Conservation (phyloP, 108 stramenopile species). For the Chaetoceros tenuissimus region DNA sequence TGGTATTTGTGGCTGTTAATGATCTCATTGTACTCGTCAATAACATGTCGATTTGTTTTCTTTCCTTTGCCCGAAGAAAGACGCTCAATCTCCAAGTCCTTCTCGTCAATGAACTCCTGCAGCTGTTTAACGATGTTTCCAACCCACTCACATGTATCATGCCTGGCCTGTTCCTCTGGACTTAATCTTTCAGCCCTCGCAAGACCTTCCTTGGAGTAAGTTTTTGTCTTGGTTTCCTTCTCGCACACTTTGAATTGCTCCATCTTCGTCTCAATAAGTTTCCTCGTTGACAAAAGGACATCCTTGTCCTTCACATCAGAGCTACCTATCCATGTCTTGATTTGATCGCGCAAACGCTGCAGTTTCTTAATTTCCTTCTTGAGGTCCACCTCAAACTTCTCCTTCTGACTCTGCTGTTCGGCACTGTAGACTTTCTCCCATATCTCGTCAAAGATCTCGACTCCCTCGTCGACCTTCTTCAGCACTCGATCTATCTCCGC, state of each 20-base stretch:
- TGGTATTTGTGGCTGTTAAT: slow-evolving; percentile 85
- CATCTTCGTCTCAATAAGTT: slow-evolving; percentile 97
- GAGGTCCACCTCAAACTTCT: slow-evolving; percentile 96
- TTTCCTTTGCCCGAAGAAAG: slow-evolving; percentile 75
- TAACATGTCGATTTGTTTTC: slow-evolving; percentile 67
- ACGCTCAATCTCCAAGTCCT: slow-evolving; percentile 83
- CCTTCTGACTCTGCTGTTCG: slow-evolving; percentile 94
- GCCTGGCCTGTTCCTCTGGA: slow-evolving; percentile 74
- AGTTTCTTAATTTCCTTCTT: slow-evolving; percentile 99
- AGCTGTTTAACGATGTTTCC: slow-evolving; percentile 68
- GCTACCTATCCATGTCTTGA: slow-evolving; percentile 95
- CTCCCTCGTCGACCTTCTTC: slow-evolving; percentile 98
- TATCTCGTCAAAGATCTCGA: slow-evolving; percentile 94
- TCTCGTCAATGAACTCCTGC: slow-evolving; percentile 57
- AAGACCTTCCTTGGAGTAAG: slow-evolving; percentile 95
- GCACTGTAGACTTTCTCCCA: slow-evolving; percentile 98
- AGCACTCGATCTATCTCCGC: slow-evolving; percentile 90
- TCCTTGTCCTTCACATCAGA: slow-evolving; percentile 98
- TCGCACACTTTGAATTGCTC: slow-evolving; percentile 98
- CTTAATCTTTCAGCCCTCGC: slow-evolving; percentile 68
- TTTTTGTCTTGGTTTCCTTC: slow-evolving; percentile 99
- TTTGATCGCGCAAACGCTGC: slow-evolving; percentile 95
- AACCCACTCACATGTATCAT: slow-evolving; percentile 65
- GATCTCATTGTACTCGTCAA: slow-evolving; percentile 69
- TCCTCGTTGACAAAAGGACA: slow-evolving; percentile 61